phyloP scores from a whole-genome alignment of 2,329 filamentous ascomycete species.

The Purpureocillium lavendulum region DNA sequence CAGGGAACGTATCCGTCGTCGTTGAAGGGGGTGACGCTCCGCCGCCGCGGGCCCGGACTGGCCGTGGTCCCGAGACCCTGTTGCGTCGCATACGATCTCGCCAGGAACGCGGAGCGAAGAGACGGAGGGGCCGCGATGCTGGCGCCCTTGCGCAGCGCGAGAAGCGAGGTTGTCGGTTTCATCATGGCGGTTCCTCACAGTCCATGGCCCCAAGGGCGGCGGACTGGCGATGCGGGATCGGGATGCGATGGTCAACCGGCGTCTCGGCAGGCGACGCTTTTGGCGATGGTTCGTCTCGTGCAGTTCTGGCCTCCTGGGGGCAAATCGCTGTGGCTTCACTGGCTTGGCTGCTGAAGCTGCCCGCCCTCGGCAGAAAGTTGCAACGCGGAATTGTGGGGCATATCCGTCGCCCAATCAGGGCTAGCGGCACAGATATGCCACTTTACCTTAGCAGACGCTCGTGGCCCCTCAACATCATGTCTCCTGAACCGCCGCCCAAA shows the following conservation, averaged over 20 bases:
- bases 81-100: conserved; percentile 52
- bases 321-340: too few species aligned
- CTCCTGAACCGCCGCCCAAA: conserved; percentile 22
- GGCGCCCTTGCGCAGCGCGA: conserved; percentile 23
- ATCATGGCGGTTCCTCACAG: conserved; percentile 30
- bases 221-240: conserved; percentile 6
- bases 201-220: conserved; percentile 23
- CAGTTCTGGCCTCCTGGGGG: too few species aligned
- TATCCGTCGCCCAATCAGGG: conserved; percentile 15
- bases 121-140: conserved; percentile 16
- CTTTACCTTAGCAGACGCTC: conserved; percentile 20
- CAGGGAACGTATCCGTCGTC: conserved; percentile 79
- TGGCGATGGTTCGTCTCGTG: too few species aligned
- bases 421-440: conserved; percentile 33
- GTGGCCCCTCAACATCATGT: conserved; percentile 20
- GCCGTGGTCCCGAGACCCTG: conserved; percentile 30
- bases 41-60: conserved; percentile 43
- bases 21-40: conserved; percentile 72
- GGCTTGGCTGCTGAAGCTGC: conserved; percentile 13
- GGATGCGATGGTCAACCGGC: too few species aligned
- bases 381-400: too few species aligned
- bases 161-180: conserved; percentile 32
- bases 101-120: conserved; percentile 27
- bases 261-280: too few species aligned
- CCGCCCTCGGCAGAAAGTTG: conserved; percentile 24